Conservation (phyloP, 176 grass and related monocot genomes). For the Tillandsia leiboldiana region DNA sequence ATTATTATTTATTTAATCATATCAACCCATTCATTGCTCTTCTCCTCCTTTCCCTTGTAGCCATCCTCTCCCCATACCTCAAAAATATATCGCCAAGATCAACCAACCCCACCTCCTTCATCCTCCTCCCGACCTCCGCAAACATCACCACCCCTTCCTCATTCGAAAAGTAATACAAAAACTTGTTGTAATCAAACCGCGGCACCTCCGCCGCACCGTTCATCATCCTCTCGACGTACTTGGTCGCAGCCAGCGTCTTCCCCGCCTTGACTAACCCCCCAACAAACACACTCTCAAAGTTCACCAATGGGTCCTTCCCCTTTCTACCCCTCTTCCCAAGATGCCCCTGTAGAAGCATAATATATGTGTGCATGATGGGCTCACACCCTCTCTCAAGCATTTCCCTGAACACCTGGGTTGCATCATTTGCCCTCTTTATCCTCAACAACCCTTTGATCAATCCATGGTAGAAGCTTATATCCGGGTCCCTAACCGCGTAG, state of each 20-base stretch:
- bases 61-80: conserved; percentile 68
- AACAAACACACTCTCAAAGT: conserved; percentile 80
- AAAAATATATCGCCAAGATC: conserved; percentile 71
- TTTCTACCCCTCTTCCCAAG: conserved; percentile 72
- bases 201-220: conserved; percentile 57
- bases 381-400: conserved; percentile 53
- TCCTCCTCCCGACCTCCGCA: conserved; percentile 43
- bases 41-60: conserved; percentile 72
- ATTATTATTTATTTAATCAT: not conserved
- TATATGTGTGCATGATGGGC: conserved; percentile 84
- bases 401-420: conserved; percentile 55
- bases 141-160: conserved; percentile 65
- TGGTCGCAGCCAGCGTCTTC: conserved; percentile 58
- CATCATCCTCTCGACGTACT: conserved; percentile 79
- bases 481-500: conserved; percentile 30
- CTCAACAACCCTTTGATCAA: conserved; percentile 73
- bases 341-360: conserved; percentile 83
- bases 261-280: conserved; percentile 76
- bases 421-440: conserved; percentile 47
- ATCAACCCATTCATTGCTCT: conserved; percentile 40
- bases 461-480: conserved; percentile 60
- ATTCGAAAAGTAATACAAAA: conserved; percentile 61
- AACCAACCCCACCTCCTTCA: conserved; percentile 42
- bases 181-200: conserved; percentile 75
- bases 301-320: conserved; percentile 53